Conservation (phyloP, 1,139 yeast species). For the Nakaseomyces glabratus region DNA sequence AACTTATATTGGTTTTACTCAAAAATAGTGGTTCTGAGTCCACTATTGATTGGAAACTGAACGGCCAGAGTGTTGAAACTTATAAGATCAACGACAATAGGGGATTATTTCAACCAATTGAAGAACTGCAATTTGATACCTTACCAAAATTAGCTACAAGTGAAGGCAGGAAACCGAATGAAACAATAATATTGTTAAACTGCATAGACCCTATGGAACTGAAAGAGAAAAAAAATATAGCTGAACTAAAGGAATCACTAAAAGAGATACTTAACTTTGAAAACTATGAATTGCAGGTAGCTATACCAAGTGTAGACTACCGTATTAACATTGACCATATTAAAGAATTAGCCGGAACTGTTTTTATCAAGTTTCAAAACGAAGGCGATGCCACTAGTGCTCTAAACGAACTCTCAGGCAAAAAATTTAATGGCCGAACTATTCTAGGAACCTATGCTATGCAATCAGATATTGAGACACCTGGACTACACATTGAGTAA, state of each 20-base stretch:
- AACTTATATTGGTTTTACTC: slow-evolving; percentile 6
- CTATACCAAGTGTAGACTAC: slow-evolving; percentile 51
- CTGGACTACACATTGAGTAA: not conserved
- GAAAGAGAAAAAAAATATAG: slow-evolving; percentile 41
- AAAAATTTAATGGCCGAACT: slow-evolving; percentile 59
- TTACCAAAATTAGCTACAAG: slow-evolving; percentile 22
- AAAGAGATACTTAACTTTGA: slow-evolving; percentile 42
- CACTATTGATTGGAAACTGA: slow-evolving; percentile 7
- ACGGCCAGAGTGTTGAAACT: slow-evolving; percentile 14
- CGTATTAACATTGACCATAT: slow-evolving; percentile 36
- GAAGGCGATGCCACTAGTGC: slow-evolving; percentile 49
- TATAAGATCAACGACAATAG: slow-evolving; percentile 20
- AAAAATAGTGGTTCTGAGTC: slow-evolving; percentile 4
- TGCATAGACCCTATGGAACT: slow-evolving; percentile 58
- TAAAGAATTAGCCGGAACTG: slow-evolving; percentile 54
- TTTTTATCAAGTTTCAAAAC: slow-evolving; percentile 56
- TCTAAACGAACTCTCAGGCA: slow-evolving; percentile 55
- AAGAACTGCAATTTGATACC: slow-evolving; percentile 27
- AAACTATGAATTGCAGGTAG: slow-evolving; percentile 44
- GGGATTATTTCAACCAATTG: slow-evolving; percentile 16
- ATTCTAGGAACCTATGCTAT: slow-evolving; percentile 59
- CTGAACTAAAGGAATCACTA: slow-evolving; percentile 47
- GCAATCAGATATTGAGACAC: slow-evolving; percentile 43
- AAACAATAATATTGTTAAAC: slow-evolving; percentile 58
- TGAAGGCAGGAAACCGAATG: slow-evolving; percentile 32